Percentiles rank a stretch among this genome's conserved stretches.
phyloP scores from a whole-genome alignment of 2,329 filamentous ascomycete genomes.

The Stachybotrys echinatus region DNA sequence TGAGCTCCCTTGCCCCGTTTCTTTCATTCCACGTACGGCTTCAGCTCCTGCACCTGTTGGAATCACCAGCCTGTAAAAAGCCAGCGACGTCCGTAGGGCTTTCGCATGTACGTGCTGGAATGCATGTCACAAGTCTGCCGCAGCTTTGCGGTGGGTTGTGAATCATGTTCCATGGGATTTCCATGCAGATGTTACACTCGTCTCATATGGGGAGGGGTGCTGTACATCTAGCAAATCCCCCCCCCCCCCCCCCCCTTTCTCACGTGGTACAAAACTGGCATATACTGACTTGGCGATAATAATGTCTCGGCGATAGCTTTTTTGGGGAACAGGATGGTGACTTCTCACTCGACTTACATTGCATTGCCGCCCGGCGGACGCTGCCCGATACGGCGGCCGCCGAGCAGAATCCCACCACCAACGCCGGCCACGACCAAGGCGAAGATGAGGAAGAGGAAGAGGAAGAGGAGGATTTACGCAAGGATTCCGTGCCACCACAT shows the following conservation, averaged over 20 bases:
- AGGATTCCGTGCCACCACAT: not conserved
- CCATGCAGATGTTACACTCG: too few species aligned
- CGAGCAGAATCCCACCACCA: not conserved
- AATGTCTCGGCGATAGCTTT: slow-evolving; percentile 47
- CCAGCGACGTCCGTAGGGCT: too few species aligned
- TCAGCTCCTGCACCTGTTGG: not conserved
- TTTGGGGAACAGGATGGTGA: slow-evolving; percentile 68
- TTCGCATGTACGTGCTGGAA: too few species aligned
- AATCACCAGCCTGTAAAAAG: not conserved
- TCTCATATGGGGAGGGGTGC: too few species aligned
- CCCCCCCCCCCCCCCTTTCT: too few species aligned
- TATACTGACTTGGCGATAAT: not conserved
- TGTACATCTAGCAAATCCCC: too few species aligned
- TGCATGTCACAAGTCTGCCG: too few species aligned
- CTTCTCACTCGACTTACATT: slow-evolving; percentile 38
- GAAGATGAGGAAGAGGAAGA: slow-evolving; percentile 15
- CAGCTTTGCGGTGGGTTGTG: too few species aligned
- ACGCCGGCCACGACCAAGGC: slow-evolving; percentile 5
- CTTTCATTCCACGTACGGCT: not conserved
- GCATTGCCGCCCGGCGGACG: slow-evolving; percentile 20
- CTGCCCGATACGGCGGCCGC: slow-evolving; percentile 2
- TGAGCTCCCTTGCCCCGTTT: slow-evolving; percentile 28
- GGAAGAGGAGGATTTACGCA: slow-evolving; percentile 10
- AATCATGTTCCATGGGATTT: too few species aligned
- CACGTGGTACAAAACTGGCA: too few species aligned